Evolutionary conservation across 2,329 filamentous ascomycete species (phyloP).

Genomic region (Podosphaera leucotricha): DNA sequence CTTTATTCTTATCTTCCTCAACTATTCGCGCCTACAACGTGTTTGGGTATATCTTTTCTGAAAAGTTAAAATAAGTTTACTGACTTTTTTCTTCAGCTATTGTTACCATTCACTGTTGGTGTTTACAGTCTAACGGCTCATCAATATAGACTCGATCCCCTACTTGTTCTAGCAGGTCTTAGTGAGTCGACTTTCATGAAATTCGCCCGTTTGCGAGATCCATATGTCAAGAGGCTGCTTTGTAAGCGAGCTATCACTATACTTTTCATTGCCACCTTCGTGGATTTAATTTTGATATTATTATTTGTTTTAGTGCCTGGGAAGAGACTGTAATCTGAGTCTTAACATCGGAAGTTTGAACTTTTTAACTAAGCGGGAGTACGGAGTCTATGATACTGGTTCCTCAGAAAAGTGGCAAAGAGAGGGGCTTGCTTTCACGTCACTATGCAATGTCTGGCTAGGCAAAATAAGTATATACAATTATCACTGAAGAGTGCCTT

Average conservation of each 20-base stretch:
- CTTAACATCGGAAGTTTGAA: background rate
- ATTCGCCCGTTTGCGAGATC: conserved; percentile 70
- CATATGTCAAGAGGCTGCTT: conserved; percentile 70
- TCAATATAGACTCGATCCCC: conserved; percentile 83
- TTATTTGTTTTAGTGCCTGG: conserved; percentile 92
- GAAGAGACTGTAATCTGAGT: conserved; percentile 37
- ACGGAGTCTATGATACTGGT: background rate
- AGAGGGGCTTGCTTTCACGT: background rate
- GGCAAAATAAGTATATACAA: background rate
- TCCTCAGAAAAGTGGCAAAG: background rate
- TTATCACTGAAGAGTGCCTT: no score
- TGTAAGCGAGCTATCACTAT: conserved; percentile 67
- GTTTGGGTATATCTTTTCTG: conserved; percentile 47
- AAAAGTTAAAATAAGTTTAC: background rate
- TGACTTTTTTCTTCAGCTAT: conserved; percentile 26
- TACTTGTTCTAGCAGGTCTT: conserved; percentile 68
- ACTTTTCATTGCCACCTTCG: conserved; percentile 46
- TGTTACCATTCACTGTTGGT: conserved; percentile 77
- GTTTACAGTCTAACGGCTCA: conserved; percentile 78
- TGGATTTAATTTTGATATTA: conserved; percentile 63
- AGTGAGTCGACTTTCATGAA: conserved; percentile 95
- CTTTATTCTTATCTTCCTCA: conserved; percentile 79
- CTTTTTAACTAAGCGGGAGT: background rate
- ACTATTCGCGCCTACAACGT: conserved; percentile 48
- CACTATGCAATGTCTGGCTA: background rate